Conservation (phyloP, 108 stramenopile species). For the Skeletonema potamos region DNA sequence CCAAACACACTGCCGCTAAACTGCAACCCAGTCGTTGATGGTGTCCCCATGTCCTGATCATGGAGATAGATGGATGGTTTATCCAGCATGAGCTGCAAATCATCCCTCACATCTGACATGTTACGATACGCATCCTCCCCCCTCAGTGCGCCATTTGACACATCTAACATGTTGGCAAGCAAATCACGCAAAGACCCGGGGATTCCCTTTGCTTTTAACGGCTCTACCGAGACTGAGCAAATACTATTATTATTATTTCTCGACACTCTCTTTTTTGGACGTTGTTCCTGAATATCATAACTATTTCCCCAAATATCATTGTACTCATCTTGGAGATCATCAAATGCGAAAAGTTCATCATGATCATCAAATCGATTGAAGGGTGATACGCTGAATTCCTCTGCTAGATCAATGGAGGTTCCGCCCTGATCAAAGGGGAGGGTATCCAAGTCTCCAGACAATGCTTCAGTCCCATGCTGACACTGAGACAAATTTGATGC, state of each 20-base stretch:
- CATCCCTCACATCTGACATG: constrained; percentile 10
- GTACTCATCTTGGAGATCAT: background rate
- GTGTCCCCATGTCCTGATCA: background rate
- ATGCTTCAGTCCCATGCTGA: background rate
- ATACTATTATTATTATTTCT: background rate
- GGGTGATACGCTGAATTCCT: too few relatives aligned
- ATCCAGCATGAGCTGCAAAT: constrained; percentile 22
- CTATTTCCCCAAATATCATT: background rate
- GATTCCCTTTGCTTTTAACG: background rate
- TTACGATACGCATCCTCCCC: constrained; percentile 6
- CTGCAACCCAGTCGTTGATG: constrained; percentile 1
- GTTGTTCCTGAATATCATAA: background rate
- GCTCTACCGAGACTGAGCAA: background rate
- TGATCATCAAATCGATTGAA: too few relatives aligned
- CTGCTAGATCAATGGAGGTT: background rate
- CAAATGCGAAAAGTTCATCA: too few relatives aligned
- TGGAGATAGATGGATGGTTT: constrained; percentile 11
- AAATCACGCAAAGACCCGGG: constrained; percentile 12
- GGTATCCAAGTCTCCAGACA: background rate
- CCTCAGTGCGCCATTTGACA: constrained; percentile 1
- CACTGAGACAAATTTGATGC: too few relatives aligned
- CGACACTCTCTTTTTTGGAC: background rate
- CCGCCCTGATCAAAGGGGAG: background rate
- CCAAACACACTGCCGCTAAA: constrained; percentile 4
- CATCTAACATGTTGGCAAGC: constrained; percentile 3